A percentile compares a stretch with the other conserved stretches of the same genome.
Evolutionary conservation across 345 rosid species (phyloP).

Genomic region (Pelargonium nanum): DNA sequence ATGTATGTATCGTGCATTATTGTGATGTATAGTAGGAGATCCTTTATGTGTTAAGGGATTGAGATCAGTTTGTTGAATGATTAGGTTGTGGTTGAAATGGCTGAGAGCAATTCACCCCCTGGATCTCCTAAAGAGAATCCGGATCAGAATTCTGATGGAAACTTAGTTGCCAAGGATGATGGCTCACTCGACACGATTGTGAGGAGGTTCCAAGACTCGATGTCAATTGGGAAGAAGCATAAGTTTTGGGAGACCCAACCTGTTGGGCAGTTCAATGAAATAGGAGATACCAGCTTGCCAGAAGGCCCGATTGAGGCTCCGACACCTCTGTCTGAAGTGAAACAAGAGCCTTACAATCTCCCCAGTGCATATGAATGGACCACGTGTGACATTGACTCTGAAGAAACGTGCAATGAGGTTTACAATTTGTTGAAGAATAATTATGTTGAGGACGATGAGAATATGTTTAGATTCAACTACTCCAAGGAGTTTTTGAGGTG

Average conservation of each 20-base stretch:
- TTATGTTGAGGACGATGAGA: constrained; percentile 92
- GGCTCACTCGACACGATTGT: constrained; percentile 51
- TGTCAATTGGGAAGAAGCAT: constrained; percentile 45
- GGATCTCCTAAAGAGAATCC: constrained; percentile 41
- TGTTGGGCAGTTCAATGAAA: constrained; percentile 72
- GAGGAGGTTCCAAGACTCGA: constrained; percentile 55
- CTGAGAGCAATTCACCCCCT: constrained; percentile 38
- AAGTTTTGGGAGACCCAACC: constrained; percentile 96
- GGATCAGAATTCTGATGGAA: constrained; percentile 38
- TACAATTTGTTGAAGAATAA: constrained; percentile 71
- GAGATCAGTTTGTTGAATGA: neutral
- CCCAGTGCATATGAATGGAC: constrained; percentile 75
- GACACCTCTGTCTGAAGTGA: constrained; percentile 56
- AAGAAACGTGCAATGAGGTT: constrained; percentile 68
- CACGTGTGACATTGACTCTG: constrained; percentile 71
- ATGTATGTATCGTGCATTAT: neutral
- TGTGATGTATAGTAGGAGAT: neutral
- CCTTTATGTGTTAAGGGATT: neutral
- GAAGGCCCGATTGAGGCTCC: constrained; percentile 77
- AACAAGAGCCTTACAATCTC: constrained; percentile 86
- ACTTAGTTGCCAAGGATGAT: constrained; percentile 26
- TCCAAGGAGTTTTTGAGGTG: constrained; percentile 89
- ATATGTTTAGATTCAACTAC: constrained; percentile 92
- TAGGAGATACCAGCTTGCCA: constrained; percentile 55
- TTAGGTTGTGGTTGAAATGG: constrained; percentile 28